Percentiles rank a stretch among this genome's conserved stretches.
phyloP scores from a whole-genome alignment of 352 stramenopile genomes.

The Pythium diclinum region DNA sequence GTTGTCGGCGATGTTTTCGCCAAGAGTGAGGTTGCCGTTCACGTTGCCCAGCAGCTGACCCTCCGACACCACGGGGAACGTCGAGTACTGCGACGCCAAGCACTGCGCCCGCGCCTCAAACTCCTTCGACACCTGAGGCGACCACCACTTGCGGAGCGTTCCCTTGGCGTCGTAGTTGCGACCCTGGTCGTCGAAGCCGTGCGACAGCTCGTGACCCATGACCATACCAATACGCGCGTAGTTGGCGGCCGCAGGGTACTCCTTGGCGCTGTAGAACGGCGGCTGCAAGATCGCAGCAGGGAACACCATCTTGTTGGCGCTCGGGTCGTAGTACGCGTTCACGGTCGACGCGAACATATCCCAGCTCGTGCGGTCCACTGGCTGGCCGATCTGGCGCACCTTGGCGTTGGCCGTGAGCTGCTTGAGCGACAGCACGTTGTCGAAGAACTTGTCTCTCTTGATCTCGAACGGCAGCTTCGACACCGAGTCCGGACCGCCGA shows the following conservation, averaged over 20 bases:
- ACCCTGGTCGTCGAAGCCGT: constrained; percentile 93
- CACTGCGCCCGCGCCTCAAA: constrained; percentile 58
- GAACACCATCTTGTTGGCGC: constrained; percentile 91
- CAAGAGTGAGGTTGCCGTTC: constrained; percentile 88
- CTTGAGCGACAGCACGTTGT: constrained; percentile 49
- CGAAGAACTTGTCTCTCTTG: constrained; percentile 45
- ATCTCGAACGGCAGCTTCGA: constrained; percentile 53
- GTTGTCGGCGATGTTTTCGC: constrained; percentile 93
- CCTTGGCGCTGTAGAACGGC: constrained; percentile 65
- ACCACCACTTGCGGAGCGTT: constrained; percentile 92
- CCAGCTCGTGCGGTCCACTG: constrained; percentile 59
- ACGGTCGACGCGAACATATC: constrained; percentile 92
- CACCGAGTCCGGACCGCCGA: constrained; percentile 51
- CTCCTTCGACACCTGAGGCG: constrained; percentile 40
- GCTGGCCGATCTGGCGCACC: constrained; percentile 37
- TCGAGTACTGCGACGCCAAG: constrained; percentile 58
- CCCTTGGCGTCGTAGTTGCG: constrained; percentile 83
- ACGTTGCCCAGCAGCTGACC: constrained; percentile 51
- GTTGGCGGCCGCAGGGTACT: constrained; percentile 86
- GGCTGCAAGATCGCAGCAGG: constrained; percentile 92
- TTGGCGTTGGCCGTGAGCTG: constrained; percentile 29
- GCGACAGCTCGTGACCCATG: constrained; percentile 93
- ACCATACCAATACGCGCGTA: constrained; percentile 92
- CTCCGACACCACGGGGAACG: constrained; percentile 45
- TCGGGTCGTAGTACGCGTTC: constrained; percentile 82